These are phyloP conservation scores for Nicotiana tabacum DNA, from an alignment of 257 asterid genomes.

Conservation along the genomic window DNA sequence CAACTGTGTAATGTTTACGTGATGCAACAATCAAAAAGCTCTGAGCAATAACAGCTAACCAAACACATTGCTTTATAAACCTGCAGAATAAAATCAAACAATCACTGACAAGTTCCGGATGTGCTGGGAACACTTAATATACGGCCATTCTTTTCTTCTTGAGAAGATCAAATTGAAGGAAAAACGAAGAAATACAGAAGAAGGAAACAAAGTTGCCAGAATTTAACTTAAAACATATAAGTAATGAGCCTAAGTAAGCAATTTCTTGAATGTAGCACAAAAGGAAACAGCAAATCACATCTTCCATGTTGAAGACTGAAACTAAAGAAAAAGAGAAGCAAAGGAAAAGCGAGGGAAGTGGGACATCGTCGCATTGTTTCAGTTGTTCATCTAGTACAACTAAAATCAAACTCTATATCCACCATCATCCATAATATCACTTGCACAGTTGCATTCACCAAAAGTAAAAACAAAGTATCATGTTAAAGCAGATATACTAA, in stretches of 20 bases:
- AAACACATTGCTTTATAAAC: slow-evolving; percentile 73
- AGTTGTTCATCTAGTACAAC: background rate
- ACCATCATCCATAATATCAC: slow-evolving; percentile 20
- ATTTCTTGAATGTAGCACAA: background rate
- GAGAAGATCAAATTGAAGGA: background rate
- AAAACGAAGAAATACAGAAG: background rate
- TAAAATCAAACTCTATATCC: background rate
- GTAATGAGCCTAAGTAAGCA: background rate
- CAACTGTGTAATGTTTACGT: slow-evolving; percentile 93
- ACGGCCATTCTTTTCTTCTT: background rate
- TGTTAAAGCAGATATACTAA: background rate
- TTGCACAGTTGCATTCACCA: background rate
- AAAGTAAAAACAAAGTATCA: background rate
- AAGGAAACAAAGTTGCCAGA: background rate
- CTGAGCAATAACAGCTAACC: slow-evolving; percentile 68
- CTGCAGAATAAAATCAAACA: slow-evolving; percentile 32
- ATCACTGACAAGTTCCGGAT: background rate
- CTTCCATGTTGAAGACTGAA: background rate
- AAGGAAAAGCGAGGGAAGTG: background rate
- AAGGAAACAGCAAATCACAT: background rate
- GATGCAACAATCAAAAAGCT: slow-evolving; percentile 94
- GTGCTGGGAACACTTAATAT: background rate
- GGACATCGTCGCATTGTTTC: background rate
- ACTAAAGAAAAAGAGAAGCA: background rate
- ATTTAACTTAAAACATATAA: background rate